Conservation (phyloP, 352 stramenopile species). For the Pythium sukuiense region DNA sequence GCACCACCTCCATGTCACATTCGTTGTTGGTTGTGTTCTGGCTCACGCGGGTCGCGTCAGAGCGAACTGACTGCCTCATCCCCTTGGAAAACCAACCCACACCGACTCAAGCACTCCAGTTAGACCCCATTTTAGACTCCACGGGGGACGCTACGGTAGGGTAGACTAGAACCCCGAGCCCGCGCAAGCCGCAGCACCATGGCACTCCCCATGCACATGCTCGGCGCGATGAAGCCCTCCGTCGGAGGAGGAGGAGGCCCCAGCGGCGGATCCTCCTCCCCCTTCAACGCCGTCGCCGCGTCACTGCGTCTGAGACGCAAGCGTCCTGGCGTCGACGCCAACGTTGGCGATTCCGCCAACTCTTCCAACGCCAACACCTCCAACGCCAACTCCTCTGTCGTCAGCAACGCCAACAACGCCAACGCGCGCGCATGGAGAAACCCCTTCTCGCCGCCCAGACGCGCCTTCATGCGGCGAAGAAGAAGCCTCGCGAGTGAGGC, state of each 20-base stretch:
- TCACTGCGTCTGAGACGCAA: conserved; percentile 23
- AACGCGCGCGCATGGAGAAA: conserved; percentile 9
- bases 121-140: not conserved
- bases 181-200: not conserved
- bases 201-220: conserved; percentile 17
- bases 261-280: not conserved
- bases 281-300: conserved; percentile 19
- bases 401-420: not conserved
- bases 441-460: conserved; percentile 22
- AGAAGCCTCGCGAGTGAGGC: conserved; percentile 7
- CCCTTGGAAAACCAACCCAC: not conserved
- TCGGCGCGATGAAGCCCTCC: conserved; percentile 8
- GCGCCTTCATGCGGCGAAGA: not conserved
- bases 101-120: not conserved
- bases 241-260: not conserved
- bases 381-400: not conserved
- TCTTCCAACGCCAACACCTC: not conserved
- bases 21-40: not conserved
- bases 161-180: conserved; percentile 39
- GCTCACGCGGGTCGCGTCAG: not conserved
- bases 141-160: not conserved
- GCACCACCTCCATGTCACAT: not conserved
- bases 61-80: not conserved
- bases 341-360: not conserved
- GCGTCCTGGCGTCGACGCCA: not conserved